A percentile compares a stretch with the other conserved stretches of the same genome.
These are phyloP conservation scores for Gymnopilus dilepis DNA, from an alignment of 768 basidiomycete species.

Conservation along the genomic window DNA sequence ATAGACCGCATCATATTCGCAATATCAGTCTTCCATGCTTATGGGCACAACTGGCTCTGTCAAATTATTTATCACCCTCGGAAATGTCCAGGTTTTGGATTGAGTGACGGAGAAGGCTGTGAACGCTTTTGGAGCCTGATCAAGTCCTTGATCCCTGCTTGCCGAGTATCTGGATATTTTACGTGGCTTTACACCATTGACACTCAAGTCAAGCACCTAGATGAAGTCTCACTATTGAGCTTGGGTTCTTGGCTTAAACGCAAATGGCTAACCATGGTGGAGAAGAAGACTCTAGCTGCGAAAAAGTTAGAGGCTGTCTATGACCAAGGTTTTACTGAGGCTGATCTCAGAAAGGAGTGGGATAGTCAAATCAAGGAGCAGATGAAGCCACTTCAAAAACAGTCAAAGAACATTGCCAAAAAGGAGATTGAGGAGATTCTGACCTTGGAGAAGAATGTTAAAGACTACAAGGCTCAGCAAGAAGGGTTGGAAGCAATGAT, in stretches of 20 bases:
- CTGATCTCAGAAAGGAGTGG: constrained; percentile 19
- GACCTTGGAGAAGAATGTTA: too few relatives aligned
- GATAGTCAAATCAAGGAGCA: constrained; percentile 11
- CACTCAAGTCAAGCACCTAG: too few relatives aligned
- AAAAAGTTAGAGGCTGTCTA: constrained; percentile 5
- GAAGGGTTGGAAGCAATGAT: too few relatives aligned
- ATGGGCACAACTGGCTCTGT: constrained; percentile 44
- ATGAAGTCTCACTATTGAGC: too few relatives aligned
- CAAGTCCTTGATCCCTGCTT: constrained; percentile 6
- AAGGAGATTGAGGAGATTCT: too few relatives aligned
- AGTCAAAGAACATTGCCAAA: too few relatives aligned
- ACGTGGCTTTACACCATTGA: constrained; percentile 16
- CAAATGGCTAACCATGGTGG: neutral
- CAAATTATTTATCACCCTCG: constrained; percentile 41
- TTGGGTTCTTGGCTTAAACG: too few relatives aligned
- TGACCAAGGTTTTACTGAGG: neutral
- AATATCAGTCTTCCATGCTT: too few relatives aligned
- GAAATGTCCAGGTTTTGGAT: constrained; percentile 33
- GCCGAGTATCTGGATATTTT: constrained; percentile 7
- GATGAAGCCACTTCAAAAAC: constrained; percentile 19
- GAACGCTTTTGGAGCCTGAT: too few relatives aligned
- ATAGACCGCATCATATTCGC: too few relatives aligned
- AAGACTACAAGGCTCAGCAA: too few relatives aligned
- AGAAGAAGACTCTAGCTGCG: constrained; percentile 5
- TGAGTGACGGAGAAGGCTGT: constrained; percentile 35